phyloP scores from a whole-genome alignment of 2,329 filamentous ascomycete genomes.

The Polychaeton citri region DNA sequence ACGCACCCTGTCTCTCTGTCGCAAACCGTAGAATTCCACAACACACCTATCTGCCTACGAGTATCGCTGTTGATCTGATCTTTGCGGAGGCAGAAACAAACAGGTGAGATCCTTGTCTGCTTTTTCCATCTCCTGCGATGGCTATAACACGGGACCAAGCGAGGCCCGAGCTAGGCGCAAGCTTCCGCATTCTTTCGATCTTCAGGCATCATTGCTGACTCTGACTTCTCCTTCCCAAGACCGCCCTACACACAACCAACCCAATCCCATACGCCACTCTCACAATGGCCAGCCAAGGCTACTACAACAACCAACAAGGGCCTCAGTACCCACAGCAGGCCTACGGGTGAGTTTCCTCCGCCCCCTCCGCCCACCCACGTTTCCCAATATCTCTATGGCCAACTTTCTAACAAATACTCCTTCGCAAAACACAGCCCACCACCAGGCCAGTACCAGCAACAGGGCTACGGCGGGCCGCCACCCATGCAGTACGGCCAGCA shows the following conservation, averaged over 20 bases:
- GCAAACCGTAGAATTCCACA: too few species aligned
- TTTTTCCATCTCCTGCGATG: too few species aligned
- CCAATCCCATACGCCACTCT: background rate
- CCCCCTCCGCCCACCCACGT: conserved; percentile 8
- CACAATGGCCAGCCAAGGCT: conserved; percentile 30
- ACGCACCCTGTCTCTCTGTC: background rate
- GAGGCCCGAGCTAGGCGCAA: too few species aligned
- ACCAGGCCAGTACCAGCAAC: conserved; percentile 12
- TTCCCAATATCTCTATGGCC: conserved; percentile 14
- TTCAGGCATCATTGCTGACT: too few species aligned
- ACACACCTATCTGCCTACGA: too few species aligned
- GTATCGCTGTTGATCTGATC: too few species aligned
- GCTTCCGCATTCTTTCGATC: too few species aligned
- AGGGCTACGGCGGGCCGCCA: conserved; percentile 7
- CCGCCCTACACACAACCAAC: background rate
- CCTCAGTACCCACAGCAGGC: conserved; percentile 19
- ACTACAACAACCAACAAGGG: conserved; percentile 25
- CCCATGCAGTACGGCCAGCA: conserved; percentile 38
- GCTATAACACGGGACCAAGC: too few species aligned
- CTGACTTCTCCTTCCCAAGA: background rate
- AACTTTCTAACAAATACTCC: conserved; percentile 17
- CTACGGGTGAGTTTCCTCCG: conserved; percentile 16
- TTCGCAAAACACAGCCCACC: conserved; percentile 20
- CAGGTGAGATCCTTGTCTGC: too few species aligned
- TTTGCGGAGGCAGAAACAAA: too few species aligned